Evolutionary conservation across 192 early-diverging fungal genomes (phyloP).

Genomic region (Coemansia asiatica): DNA sequence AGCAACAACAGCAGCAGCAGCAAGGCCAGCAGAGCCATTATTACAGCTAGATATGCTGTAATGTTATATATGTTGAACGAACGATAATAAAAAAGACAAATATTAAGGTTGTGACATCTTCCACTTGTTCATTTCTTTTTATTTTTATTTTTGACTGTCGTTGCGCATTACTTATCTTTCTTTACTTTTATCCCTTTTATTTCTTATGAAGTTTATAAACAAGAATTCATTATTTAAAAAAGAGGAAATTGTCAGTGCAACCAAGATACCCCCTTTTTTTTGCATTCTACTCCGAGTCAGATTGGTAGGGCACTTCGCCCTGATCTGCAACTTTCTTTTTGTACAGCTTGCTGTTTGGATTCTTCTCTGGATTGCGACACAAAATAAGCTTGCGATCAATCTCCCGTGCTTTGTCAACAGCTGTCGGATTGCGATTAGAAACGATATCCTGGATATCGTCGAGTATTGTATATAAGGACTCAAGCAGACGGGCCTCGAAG

Average conservation of each 20-base stretch:
- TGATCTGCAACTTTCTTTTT: slow-evolving; percentile 38
- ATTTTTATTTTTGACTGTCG: background rate
- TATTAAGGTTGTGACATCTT: too few relatives aligned
- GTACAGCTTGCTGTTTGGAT: slow-evolving; percentile 66
- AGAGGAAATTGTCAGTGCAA: too few relatives aligned
- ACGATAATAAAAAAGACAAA: too few relatives aligned
- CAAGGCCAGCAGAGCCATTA: slow-evolving; percentile 39
- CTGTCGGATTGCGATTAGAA: slow-evolving; percentile 34
- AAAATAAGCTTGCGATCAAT: slow-evolving; percentile 65
- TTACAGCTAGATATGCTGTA: slow-evolving; percentile 29
- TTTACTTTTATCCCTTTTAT: background rate
- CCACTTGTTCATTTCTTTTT: slow-evolving; percentile 8
- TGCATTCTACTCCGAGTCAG: slow-evolving; percentile 40
- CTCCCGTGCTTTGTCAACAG: slow-evolving; percentile 55
- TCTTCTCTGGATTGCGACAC: slow-evolving; percentile 75
- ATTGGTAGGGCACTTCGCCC: slow-evolving; percentile 39
- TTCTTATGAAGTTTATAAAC: background rate
- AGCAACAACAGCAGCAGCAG: too few relatives aligned
- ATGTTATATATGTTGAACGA: too few relatives aligned
- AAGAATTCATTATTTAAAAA: too few relatives aligned
- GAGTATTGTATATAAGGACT: slow-evolving; percentile 53
- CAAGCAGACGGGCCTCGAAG: slow-evolving; percentile 47
- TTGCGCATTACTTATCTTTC: background rate
- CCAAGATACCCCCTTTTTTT: background rate
- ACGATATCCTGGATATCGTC: slow-evolving; percentile 58